Base-by-base conservation (phyloP, 306 rosid species). In the Lithocarpus polystachyus region DNA sequence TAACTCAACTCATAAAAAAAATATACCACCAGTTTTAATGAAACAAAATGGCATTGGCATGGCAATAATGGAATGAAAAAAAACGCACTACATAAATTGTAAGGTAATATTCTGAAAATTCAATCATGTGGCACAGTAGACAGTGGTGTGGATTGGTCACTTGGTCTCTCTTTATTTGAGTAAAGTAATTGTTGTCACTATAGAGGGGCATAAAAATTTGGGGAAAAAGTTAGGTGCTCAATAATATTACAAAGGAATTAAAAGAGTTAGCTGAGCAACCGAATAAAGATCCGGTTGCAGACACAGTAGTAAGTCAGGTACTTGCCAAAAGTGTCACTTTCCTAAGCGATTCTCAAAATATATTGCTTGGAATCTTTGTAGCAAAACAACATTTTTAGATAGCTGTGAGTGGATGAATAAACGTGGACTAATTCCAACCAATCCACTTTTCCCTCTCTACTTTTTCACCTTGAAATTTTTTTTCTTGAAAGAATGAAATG, bases 251-350 rank as follows among this genome's bases (percentile, higher is more conserved):
- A 8, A 23, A 8, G 14, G 53, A 74, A 20, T 3, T 19, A 76
- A 48, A 17, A 17, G 29, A 45, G 61, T 11, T 7, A 1, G 29
- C 11, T 57, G 11, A 57, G 43, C 12, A 80, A 82, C 68, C 60
- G 20, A 80, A 72, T 59, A 59, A 56, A 60, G 48, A 82, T 55
- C 18, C 37, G 53, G 23, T 82, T 61, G 67, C 31, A 68, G 77
- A 5, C 40, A 17, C 11, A 14, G 73, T 51, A 19, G 73, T 40
- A 28, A 71, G 60, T 19, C 51, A 33, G 76, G 62, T 57, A 40
- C 75, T 73, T 71, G 89, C 87, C 92, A 83, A 83, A 83, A 26
- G 29, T 59, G 82, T 89, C 89, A 31, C 77, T 87, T 71, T 84
- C 86, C 24, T 28, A 3, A 55, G 77, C 78, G 83, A 78, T 89